phyloP scores from a whole-genome alignment of 2,329 filamentous ascomycete species.

The Dactylella cylindrospora region DNA sequence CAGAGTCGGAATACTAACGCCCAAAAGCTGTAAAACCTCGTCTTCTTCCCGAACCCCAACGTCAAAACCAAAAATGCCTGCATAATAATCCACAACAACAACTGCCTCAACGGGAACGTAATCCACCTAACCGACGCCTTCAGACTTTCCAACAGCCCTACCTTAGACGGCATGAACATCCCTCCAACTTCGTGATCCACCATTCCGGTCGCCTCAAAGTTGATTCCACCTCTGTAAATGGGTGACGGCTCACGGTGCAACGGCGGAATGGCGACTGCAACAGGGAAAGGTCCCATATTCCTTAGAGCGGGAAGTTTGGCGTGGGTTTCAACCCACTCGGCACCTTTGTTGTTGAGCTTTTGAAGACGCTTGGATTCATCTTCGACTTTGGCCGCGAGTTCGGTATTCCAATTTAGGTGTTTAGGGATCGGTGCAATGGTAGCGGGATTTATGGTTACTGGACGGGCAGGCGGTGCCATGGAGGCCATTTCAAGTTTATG shows the following conservation, averaged over 20 bases:
- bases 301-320: conserved; percentile 11
- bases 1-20: conserved; percentile 19
- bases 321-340: not conserved
- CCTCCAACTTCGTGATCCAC: not conserved
- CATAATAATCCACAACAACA: not conserved
- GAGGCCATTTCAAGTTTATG: too few species aligned
- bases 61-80: not conserved
- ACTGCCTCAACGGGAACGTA: conserved; percentile 6
- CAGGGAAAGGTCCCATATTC: conserved; percentile 3
- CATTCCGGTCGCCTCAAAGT: not conserved
- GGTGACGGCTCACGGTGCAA: not conserved
- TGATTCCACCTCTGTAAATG: not conserved
- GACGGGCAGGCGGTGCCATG: too few species aligned
- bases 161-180: not conserved
- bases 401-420: not conserved
- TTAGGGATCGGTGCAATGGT: too few species aligned
- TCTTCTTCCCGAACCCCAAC: not conserved
- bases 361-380: not conserved
- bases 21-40: conserved; percentile 12
- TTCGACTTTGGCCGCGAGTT: not conserved
- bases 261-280: too few species aligned
- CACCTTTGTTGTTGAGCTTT: not conserved
- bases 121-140: not conserved
- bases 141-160: not conserved
- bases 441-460: too few species aligned